Base-by-base conservation (phyloP, 2,329 filamentous ascomycete genomes). In the Nannizziopsis barbatae region DNA sequence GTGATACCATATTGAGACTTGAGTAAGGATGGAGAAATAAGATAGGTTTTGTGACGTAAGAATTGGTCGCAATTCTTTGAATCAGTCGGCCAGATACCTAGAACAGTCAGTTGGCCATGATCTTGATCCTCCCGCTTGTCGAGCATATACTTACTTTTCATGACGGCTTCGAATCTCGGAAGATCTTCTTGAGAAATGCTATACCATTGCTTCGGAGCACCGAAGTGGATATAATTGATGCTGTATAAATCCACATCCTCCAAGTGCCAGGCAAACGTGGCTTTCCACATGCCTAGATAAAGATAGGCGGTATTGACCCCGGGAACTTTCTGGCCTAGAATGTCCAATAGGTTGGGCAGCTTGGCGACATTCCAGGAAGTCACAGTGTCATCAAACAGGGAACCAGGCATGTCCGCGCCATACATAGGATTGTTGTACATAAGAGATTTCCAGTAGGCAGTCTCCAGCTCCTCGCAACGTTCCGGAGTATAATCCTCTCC, bases 271-370 rank as follows among this genome's bases (percentile, higher is more conserved):
- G 92, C 92, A 64, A 98, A 98, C 0, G 92, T 96, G 10, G 92
- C 90, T 67, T 96, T 96, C 92, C 92, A 98, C 92, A 98, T 98
- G 38, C 92, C 92, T 51, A 98, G 75, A 62, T 98, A 98, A 1
- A 98, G 77, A 62, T 98, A 98, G 1, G 92, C 90, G 1, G 90
- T 98, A 61, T 98, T 98, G 61, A 98, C 93, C 56, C 92, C 92
- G 2, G 92, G 93, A 7, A 98, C 87, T 58, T 95, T 95, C 49
- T 88, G 90, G 5, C 92, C 92, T 1, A 98, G 74, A 3, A 95
- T 86, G 65, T 98, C 92, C 35, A 98, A 76, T 49, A 98, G 70
- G 57, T 96, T 98, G 10, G 87, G 86, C 27, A 98, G 75, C 62
- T 94, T 93, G 58, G 93, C 92, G 39, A 98, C 79, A 58, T 98